Percentiles rank a stretch among this genome's conserved stretches.
These are phyloP conservation scores for Uromyces viciae-fabae DNA, from an alignment of 1,284 basidiomycete species.

Conservation along the genomic window DNA sequence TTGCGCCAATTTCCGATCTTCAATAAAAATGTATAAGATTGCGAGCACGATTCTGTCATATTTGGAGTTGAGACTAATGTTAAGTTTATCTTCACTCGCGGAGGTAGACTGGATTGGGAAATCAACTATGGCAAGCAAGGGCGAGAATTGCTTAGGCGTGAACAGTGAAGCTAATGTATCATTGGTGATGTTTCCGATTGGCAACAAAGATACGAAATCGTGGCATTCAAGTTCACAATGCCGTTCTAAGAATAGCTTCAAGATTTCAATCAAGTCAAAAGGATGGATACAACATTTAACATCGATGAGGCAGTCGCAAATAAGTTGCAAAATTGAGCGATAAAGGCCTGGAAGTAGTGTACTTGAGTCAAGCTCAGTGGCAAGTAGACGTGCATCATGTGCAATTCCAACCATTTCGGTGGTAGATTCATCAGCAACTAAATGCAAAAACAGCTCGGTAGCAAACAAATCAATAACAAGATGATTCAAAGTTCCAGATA, in stretches of 20 bases:
- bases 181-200: conserved; percentile 17
- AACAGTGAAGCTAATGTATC: conserved; percentile 9
- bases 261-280: conserved; percentile 28
- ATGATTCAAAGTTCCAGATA: conserved; percentile 6
- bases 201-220: conserved; percentile 15
- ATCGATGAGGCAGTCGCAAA: conserved; percentile 28
- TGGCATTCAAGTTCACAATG: neutral
- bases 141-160: conserved; percentile 27
- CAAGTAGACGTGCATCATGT: neutral
- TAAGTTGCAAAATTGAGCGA: conserved; percentile 15
- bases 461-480: conserved; percentile 6
- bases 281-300: conserved; percentile 30
- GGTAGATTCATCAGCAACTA: neutral
- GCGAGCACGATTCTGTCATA: conserved; percentile 68
- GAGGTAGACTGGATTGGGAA: conserved; percentile 56
- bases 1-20: conserved; percentile 65
- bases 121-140: conserved; percentile 50
- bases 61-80: conserved; percentile 57
- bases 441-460: conserved; percentile 5
- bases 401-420: conserved; percentile 13
- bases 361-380: neutral
- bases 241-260: neutral
- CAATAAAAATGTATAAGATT: conserved; percentile 63
- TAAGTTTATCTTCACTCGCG: conserved; percentile 48
- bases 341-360: neutral